Evolutionary conservation across 1,139 yeast species (phyloP).

Genomic region (Kurtzmaniella natalensis): DNA sequence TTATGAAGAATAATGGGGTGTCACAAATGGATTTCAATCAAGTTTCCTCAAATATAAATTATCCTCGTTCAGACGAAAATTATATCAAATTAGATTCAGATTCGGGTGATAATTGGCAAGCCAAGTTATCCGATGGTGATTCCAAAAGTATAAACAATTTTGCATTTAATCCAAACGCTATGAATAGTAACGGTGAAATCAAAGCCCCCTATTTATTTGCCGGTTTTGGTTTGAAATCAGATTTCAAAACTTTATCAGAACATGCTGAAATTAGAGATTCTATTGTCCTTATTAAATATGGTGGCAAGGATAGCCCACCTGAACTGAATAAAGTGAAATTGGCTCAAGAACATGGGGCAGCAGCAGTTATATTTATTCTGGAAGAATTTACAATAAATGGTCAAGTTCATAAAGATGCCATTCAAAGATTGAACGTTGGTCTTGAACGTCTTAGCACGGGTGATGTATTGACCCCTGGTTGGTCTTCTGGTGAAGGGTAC

Average conservation of each 20-base stretch:
- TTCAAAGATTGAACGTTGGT: slow-evolving; percentile 65
- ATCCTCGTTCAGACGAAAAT: slow-evolving; percentile 25
- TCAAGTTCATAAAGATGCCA: slow-evolving; percentile 42
- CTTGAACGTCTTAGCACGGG: slow-evolving; percentile 68
- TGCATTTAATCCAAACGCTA: slow-evolving; percentile 68
- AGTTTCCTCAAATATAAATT: slow-evolving; percentile 56
- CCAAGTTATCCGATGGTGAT: slow-evolving; percentile 33
- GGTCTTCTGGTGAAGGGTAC: slow-evolving; percentile 49
- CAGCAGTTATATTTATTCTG: slow-evolving; percentile 36
- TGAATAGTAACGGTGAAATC: slow-evolving; percentile 41
- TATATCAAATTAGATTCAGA: slow-evolving; percentile 29
- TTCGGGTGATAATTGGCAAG: slow-evolving; percentile 25
- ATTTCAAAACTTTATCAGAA: slow-evolving; percentile 41
- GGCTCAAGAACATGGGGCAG: slow-evolving; percentile 29
- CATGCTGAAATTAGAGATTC: slow-evolving; percentile 31
- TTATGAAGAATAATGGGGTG: slow-evolving; percentile 56
- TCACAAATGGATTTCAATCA: slow-evolving; percentile 46
- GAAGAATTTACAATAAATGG: slow-evolving; percentile 26
- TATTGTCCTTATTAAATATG: slow-evolving; percentile 62
- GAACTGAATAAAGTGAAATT: slow-evolving; percentile 34
- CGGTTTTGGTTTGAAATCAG: slow-evolving; percentile 61
- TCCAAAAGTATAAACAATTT: slow-evolving; percentile 26
- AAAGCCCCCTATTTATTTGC: slow-evolving; percentile 51
- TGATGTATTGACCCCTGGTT: slow-evolving; percentile 76
- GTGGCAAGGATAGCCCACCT: slow-evolving; percentile 31